phyloP scores from a whole-genome alignment of 306 rosid species.

The Carpinus fangiana region DNA sequence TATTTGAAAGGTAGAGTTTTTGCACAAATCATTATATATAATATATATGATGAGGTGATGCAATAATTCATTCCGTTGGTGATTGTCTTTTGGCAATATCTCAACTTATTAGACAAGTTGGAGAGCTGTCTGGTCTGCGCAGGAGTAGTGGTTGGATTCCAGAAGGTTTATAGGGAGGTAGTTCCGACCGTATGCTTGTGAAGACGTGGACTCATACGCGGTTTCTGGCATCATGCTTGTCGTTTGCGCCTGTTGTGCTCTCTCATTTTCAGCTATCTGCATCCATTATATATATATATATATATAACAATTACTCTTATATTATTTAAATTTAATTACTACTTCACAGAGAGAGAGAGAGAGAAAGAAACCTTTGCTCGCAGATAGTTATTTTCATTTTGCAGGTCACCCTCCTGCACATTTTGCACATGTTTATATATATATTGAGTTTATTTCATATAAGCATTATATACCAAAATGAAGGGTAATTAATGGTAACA shows the following conservation, averaged over 20 bases:
- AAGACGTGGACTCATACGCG: constrained; percentile 46
- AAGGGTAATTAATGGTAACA: too few relatives aligned
- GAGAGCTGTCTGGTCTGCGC: constrained; percentile 71
- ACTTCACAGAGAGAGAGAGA: constrained; percentile 12
- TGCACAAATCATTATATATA: too few relatives aligned
- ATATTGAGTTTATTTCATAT: too few relatives aligned
- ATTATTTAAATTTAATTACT: too few relatives aligned
- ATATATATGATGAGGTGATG: neutral
- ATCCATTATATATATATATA: neutral
- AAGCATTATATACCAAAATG: too few relatives aligned
- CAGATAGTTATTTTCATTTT: constrained; percentile 80
- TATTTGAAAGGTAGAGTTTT: too few relatives aligned
- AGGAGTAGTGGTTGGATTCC: constrained; percentile 54
- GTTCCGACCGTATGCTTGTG: constrained; percentile 56
- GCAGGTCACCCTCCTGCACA: constrained; percentile 84
- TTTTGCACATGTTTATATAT: neutral
- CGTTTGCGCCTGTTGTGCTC: constrained; percentile 54
- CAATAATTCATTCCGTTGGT: neutral
- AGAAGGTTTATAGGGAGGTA: constrained; percentile 61
- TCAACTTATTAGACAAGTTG: constrained; percentile 40
- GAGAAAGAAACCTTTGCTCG: constrained; percentile 60
- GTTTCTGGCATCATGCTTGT: constrained; percentile 55
- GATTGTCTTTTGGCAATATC: too few relatives aligned
- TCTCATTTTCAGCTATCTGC: constrained; percentile 82
- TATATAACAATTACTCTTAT: too few relatives aligned